Percentiles rank a stretch among this genome's conserved stretches.
These are phyloP conservation scores for Aureobasidium namibiae DNA, from an alignment of 2,329 filamentous ascomycete genomes.

Conservation along the genomic window DNA sequence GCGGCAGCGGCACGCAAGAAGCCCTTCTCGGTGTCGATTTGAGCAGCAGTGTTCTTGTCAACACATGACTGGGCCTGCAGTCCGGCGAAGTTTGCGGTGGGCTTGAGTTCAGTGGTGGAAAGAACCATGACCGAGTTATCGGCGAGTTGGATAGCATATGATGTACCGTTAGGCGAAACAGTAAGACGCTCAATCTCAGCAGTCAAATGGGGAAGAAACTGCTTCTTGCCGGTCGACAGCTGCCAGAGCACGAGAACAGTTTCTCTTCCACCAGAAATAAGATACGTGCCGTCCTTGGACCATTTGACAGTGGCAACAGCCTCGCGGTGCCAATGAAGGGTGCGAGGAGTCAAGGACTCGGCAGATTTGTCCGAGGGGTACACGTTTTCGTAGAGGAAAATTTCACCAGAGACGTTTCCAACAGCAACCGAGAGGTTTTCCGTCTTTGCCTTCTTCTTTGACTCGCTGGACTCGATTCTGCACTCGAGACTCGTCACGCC, in stretches of 20 bases:
- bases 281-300: slow-evolving; percentile 91
- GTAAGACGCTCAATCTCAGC: slow-evolving; percentile 77
- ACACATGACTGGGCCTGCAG: slow-evolving; percentile 49
- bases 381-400: slow-evolving; percentile 63
- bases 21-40: slow-evolving; percentile 22
- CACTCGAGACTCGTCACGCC: slow-evolving; percentile 61
- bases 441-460: slow-evolving; percentile 27
- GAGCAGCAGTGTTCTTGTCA: slow-evolving; percentile 24
- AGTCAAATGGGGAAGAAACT: slow-evolving; percentile 83
- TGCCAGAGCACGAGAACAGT: slow-evolving; percentile 90
- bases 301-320: slow-evolving; percentile 80
- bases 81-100: slow-evolving; percentile 74
- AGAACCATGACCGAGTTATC: slow-evolving; percentile 90
- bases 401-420: slow-evolving; percentile 66
- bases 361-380: slow-evolving; percentile 18
- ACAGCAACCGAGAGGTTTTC: slow-evolving; percentile 63
- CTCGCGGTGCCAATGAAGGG: slow-evolving; percentile 85
- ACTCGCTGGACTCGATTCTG: slow-evolving; percentile 28
- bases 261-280: slow-evolving; percentile 88
- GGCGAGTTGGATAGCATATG: slow-evolving; percentile 76
- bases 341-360: slow-evolving; percentile 44
- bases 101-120: slow-evolving; percentile 80
- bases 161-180: slow-evolving; percentile 69
- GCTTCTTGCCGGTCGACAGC: slow-evolving; percentile 72
- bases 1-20: slow-evolving; percentile 23